These are phyloP conservation scores for Leucocoprinus birnbaumii DNA, from an alignment of 768 basidiomycete species.

Conservation along the genomic window DNA sequence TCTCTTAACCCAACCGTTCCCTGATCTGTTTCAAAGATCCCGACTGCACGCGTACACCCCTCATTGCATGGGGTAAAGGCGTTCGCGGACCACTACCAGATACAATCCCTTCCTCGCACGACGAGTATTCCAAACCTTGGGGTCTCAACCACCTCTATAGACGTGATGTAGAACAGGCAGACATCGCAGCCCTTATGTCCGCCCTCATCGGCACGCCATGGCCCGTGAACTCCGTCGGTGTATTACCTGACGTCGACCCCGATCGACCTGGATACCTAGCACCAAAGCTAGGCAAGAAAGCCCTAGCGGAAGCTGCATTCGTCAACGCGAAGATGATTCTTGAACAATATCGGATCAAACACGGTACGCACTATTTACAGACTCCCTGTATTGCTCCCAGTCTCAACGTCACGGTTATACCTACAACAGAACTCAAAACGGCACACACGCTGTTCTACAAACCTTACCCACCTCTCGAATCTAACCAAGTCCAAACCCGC, in stretches of 20 bases:
- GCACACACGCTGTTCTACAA: conserved; percentile 57
- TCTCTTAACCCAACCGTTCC: not conserved
- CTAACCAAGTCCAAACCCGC: conserved; percentile 30
- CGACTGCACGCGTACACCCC: conserved; percentile 83
- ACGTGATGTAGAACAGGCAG: conserved; percentile 81
- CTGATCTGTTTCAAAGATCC: conserved; percentile 49
- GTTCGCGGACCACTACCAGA: conserved; percentile 68
- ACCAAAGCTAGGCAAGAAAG: conserved; percentile 40
- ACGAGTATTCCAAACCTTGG: conserved; percentile 69
- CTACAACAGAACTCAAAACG: conserved; percentile 54
- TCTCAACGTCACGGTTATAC: not conserved
- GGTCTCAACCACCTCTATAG: conserved; percentile 52
- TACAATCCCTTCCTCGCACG: conserved; percentile 57
- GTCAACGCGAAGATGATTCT: conserved; percentile 72
- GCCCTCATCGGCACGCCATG: conserved; percentile 67
- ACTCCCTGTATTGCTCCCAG: not conserved
- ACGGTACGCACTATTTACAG: conserved; percentile 58
- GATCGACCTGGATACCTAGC: conserved; percentile 56
- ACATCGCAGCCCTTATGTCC: conserved; percentile 77
- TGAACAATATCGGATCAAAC: conserved; percentile 77
- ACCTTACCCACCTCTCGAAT: conserved; percentile 49
- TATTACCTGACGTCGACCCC: conserved; percentile 73
- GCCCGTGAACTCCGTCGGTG: conserved; percentile 83
- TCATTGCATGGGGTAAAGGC: conserved; percentile 81
- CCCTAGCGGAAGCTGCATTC: conserved; percentile 50